Evolutionary conservation across 768 basidiomycete genomes (phyloP).

Genomic region (Termitomyces eurrhizus): DNA sequence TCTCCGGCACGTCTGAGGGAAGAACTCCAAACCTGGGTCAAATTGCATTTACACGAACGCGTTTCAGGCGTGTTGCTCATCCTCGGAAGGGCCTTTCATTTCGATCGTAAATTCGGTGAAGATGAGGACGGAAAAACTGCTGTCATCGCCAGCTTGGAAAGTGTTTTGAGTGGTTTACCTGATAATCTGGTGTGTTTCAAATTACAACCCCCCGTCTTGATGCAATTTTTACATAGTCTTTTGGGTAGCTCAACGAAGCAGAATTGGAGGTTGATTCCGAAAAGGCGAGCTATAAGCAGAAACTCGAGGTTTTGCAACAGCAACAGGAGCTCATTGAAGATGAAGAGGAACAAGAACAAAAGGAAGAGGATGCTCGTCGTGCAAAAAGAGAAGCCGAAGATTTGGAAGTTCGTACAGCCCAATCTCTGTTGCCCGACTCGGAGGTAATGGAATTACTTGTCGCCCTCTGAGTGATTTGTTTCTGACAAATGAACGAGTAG

Average conservation of each 20-base stretch:
- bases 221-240: conserved; percentile 5
- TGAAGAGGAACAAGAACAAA: conserved; percentile 96
- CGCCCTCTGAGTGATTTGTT: background rate
- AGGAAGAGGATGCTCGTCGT: conserved; percentile 88
- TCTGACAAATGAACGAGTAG: conserved; percentile 28
- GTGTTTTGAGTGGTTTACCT: conserved; percentile 86
- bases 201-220: background rate
- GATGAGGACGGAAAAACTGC: conserved; percentile 81
- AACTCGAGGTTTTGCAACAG: conserved; percentile 94
- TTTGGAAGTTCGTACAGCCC: conserved; percentile 71
- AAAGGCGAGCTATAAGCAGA: conserved; percentile 94
- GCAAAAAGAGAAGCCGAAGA: conserved; percentile 80
- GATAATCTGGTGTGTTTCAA: conserved; percentile 75
- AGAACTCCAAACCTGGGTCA: conserved; percentile 90
- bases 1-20: conserved; percentile 87
- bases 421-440: conserved; percentile 82
- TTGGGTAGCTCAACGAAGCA: conserved; percentile 83
- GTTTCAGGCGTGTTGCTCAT: conserved; percentile 94
- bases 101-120: conserved; percentile 71
- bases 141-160: conserved; percentile 80
- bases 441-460: conserved; percentile 49
- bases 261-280: conserved; percentile 95
- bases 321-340: conserved; percentile 99
- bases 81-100: conserved; percentile 92
- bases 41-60: conserved; percentile 83